phyloP scores from a whole-genome alignment of 768 basidiomycete genomes.

The Mycena albidolilacea region DNA sequence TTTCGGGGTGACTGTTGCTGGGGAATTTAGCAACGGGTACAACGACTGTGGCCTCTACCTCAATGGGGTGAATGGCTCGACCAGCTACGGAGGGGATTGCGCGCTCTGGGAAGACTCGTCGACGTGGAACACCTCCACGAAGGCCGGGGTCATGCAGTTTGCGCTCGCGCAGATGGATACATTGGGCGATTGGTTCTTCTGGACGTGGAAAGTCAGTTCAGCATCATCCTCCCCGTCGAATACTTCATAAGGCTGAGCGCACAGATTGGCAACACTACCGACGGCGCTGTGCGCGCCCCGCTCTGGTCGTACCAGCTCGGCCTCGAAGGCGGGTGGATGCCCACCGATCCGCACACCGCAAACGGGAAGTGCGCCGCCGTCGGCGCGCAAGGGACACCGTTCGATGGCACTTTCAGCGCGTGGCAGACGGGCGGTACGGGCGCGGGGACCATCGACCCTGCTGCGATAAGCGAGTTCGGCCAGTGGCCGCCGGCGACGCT shows the following conservation, averaged over 20 bases:
- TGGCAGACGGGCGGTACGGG: constrained; percentile 76
- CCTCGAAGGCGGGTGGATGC: constrained; percentile 59
- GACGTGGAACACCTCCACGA: constrained; percentile 51
- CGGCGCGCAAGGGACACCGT: constrained; percentile 52
- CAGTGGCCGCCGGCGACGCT: not conserved
- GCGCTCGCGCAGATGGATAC: not conserved
- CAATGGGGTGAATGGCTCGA: constrained; percentile 50
- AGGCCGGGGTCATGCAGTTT: not conserved
- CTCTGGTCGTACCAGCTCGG: constrained; percentile 84
- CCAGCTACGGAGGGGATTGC: constrained; percentile 51
- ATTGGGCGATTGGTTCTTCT: constrained; percentile 3
- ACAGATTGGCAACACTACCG: constrained; percentile 73
- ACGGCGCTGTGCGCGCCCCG: constrained; percentile 65
- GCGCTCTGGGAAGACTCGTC: constrained; percentile 57
- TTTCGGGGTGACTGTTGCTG: constrained; percentile 76
- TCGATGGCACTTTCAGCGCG: constrained; percentile 58
- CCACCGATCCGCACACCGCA: constrained; percentile 61
- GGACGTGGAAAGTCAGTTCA: not conserved
- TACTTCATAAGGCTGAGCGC: not conserved
- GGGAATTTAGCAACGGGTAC: constrained; percentile 76
- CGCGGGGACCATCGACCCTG: constrained; percentile 44
- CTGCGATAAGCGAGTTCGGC: not conserved
- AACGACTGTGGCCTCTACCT: constrained; percentile 71
- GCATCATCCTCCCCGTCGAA: not conserved
- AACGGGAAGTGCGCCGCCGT: constrained; percentile 68